Conservation (phyloP, 2,329 filamentous ascomycete genomes). For the Ceratocystis huliohia region DNA sequence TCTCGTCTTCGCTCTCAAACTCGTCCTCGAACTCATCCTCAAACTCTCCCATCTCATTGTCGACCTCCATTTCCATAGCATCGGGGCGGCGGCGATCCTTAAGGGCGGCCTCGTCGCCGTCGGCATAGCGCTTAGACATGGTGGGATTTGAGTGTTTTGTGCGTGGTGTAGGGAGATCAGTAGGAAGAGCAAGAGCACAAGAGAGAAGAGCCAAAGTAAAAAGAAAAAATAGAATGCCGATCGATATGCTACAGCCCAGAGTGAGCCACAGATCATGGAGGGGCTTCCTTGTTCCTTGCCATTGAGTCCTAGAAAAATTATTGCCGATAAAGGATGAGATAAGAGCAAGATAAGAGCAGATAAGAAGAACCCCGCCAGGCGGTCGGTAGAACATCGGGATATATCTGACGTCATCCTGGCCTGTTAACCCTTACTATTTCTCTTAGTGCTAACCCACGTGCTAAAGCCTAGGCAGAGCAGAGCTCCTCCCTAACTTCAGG, state of each 20-base stretch:
- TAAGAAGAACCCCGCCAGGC: not conserved
- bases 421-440: not conserved
- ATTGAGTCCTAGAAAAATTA: conserved; percentile 11
- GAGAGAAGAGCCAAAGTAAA: not conserved
- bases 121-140: conserved; percentile 51
- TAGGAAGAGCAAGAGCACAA: not conserved
- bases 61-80: conserved; percentile 52
- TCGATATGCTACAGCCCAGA: not conserved
- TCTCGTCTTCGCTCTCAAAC: conserved; percentile 79
- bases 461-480: not conserved
- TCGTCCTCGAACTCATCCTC: conserved; percentile 93
- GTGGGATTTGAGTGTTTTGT: conserved; percentile 9
- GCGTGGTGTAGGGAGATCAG: not conserved
- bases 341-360: not conserved
- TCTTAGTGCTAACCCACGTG: not conserved
- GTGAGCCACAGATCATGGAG: not conserved
- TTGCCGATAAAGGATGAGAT: conserved; percentile 9
- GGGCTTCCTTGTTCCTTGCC: not conserved
- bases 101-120: conserved; percentile 37
- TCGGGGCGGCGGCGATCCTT: conserved; percentile 51
- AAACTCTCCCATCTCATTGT: conserved; percentile 62
- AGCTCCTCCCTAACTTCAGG: too few species aligned
- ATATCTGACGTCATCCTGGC: not conserved
- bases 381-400: not conserved
- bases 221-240: not conserved